These are phyloP conservation scores for Penicillium paradoxum DNA, from an alignment of 495 filamentous ascomycete genomes.

Conservation along the genomic window DNA sequence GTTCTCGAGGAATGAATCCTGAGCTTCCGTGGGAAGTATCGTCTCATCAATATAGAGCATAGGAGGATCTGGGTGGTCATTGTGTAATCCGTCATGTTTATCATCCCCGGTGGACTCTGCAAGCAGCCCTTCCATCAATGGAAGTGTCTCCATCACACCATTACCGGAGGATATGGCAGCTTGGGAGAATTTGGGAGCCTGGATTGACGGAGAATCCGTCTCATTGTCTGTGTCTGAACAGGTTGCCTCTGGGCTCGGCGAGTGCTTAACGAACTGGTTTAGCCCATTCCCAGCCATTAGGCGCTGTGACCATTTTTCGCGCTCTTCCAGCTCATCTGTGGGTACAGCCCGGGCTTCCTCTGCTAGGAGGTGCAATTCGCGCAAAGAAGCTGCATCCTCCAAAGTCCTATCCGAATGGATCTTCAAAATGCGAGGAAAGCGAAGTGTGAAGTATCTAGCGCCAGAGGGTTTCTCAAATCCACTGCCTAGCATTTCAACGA, in stretches of 20 bases:
- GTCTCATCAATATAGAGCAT: constrained; percentile 24
- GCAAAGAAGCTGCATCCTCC: constrained; percentile 50
- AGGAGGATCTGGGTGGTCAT: background rate
- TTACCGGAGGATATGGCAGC: background rate
- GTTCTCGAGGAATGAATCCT: background rate
- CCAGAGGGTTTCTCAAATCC: constrained; percentile 60
- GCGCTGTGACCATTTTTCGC: constrained; percentile 50
- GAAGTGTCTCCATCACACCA: background rate
- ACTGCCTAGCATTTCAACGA: constrained; percentile 59
- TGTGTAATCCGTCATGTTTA: background rate
- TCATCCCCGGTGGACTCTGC: background rate
- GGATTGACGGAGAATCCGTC: background rate
- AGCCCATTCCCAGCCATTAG: constrained; percentile 44
- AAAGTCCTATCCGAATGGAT: constrained; percentile 55
- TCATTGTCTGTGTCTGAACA: constrained; percentile 12
- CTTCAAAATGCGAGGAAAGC: constrained; percentile 60
- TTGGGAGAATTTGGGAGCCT: too few species aligned
- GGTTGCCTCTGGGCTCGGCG: constrained; percentile 21
- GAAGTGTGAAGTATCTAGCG: constrained; percentile 53
- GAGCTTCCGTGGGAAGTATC: background rate
- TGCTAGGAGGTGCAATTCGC: constrained; percentile 53
- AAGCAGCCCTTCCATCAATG: background rate
- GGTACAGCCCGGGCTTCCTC: constrained; percentile 39
- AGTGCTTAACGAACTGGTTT: constrained; percentile 25
- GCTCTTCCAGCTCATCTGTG: constrained; percentile 42